Conservation (phyloP, 148 eudicot genomes). For the Oxyria digyna region DNA sequence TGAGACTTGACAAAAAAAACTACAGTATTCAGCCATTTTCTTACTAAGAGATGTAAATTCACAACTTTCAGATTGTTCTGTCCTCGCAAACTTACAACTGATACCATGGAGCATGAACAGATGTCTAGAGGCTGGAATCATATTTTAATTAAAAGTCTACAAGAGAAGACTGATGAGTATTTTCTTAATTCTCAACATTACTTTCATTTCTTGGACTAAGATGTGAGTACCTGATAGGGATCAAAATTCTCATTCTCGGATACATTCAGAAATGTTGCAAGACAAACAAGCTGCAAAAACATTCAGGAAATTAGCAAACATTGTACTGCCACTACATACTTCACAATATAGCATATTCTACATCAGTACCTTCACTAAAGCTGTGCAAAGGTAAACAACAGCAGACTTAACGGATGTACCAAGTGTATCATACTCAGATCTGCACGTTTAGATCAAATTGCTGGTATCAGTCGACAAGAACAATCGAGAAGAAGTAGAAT, state of each 20-base stretch:
- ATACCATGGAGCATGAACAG: background rate
- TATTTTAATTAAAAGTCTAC: background rate
- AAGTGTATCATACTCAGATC: conserved; percentile 95
- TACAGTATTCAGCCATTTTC: background rate
- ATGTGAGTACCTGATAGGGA: conserved; percentile 78
- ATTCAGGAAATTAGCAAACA: background rate
- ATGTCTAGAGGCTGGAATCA: background rate
- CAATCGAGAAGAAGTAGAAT: background rate
- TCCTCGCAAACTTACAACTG: background rate
- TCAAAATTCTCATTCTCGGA: conserved; percentile 81
- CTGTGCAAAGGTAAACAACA: conserved; percentile 75
- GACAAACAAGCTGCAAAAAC: conserved; percentile 69
- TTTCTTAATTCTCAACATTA: background rate
- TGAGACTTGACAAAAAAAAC: too few species aligned
- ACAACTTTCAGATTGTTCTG: background rate
- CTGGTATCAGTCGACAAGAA: background rate
- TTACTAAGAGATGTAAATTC: background rate
- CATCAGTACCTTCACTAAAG: conserved; percentile 67
- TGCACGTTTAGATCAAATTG: conserved; percentile 19
- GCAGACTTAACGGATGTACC: conserved; percentile 87
- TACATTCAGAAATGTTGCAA: conserved; percentile 90
- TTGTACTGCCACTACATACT: background rate
- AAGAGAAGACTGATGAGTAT: too few species aligned
- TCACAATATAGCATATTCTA: background rate
- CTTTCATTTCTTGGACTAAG: background rate